Base-by-base conservation (phyloP, 1,284 basidiomycete genomes). In the Heterobasidion parviporum region DNA sequence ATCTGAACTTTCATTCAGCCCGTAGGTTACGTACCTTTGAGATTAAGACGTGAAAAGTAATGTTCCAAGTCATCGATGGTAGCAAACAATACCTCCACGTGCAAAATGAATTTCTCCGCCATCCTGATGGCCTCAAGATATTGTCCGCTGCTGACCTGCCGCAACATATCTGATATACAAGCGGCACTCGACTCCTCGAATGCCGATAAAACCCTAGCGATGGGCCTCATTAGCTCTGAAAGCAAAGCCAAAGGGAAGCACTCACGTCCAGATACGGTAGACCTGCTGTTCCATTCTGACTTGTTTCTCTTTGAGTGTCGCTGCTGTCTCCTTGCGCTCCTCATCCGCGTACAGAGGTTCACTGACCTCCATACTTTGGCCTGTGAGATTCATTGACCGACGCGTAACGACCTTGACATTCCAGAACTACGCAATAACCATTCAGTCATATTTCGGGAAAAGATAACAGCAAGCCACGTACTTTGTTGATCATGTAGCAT, bases 401-500 rank as follows among this genome's bases (percentile, higher is more conserved):
- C 86, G 84, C 50, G 91, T 87, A 49, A 87, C 89, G 6, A 99
- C 87, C 72, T 98, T 97, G 71, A 98, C 95, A 70, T 98, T 98
- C 96, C 96, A 99, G 70, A 99, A 98, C 91, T 95, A 56, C 8
- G 59, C 54, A 52, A 26, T 26, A 26, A 26, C 26, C 26, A 26
- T 26, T 59, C 46, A 15, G 46, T 48, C 15, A 48, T 20, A 16
- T 48, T 32, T 10, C 10, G 18, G 18, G 10, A 16, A 48, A 10
- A 16, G 10, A 48, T 32, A 16, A 14, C 46, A 20, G 46, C 46
- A 8, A 50, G n/a, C 36, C 16, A 64, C 77, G 56, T 58, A 93
- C 92, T 80, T 97, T 98, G 74, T 98, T 96, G 65, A 99, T 98
- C 95, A 99, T 98, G 72, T 99, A 98, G 72, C 96, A 99, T 73